A percentile compares a stretch with the other conserved stretches of the same genome.
Conservation (phyloP, 345 rosid species). For the Streptanthus diversifolius region DNA sequence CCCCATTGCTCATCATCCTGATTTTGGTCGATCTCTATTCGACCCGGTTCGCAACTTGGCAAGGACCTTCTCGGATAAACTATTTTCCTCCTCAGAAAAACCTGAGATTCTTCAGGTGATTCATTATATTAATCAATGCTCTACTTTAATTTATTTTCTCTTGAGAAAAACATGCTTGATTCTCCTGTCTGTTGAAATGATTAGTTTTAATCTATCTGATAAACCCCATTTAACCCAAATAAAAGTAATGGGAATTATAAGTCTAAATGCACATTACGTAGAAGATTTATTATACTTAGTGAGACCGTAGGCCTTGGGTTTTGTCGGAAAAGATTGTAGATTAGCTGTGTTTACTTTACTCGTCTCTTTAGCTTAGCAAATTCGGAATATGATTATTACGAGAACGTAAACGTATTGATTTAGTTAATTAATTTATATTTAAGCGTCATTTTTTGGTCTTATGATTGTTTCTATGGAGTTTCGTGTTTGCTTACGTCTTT, state of each 20-base stretch:
- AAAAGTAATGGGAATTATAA: neutral
- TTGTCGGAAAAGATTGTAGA: neutral
- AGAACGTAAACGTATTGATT: constrained; percentile 11
- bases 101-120: constrained; percentile 68
- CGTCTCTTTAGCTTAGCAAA: neutral
- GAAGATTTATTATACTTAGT: neutral
- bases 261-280: neutral
- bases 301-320: neutral
- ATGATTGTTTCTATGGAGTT: constrained; percentile 27
- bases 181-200: neutral
- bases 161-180: constrained; percentile 3
- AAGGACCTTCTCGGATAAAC: constrained; percentile 28
- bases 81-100: constrained; percentile 18
- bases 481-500: constrained; percentile 31
- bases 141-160: neutral
- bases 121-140: neutral
- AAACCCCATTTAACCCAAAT: neutral
- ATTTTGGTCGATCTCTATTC: constrained; percentile 54
- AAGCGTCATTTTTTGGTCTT: neutral
- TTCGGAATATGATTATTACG: neutral
- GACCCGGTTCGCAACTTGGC: constrained; percentile 53
- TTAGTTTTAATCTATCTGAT: neutral
- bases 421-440: neutral
- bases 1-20: constrained; percentile 24
- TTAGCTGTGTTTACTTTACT: neutral